Conservation (phyloP, 1,284 basidiomycete species). For the Calocybe gambosa region DNA sequence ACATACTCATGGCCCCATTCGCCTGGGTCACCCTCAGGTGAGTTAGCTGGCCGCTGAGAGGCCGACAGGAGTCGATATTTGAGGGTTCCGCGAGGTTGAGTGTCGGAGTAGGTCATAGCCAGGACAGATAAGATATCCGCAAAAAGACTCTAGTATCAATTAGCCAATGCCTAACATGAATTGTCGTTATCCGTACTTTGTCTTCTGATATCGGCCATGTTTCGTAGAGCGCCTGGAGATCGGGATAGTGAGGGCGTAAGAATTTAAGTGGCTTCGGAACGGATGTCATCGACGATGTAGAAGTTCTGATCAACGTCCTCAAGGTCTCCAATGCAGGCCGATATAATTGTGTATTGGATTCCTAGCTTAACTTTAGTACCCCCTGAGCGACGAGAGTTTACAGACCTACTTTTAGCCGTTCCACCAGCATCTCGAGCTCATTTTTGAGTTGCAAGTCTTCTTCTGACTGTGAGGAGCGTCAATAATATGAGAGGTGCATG, state of each 20-base stretch:
- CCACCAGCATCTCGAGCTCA: conserved; percentile 97
- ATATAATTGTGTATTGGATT: conserved; percentile 82
- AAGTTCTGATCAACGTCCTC: conserved; percentile 90
- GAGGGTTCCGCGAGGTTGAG: conserved; percentile 89
- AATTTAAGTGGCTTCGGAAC: conserved; percentile 99
- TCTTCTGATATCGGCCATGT: conserved; percentile 75
- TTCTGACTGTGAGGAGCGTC: conserved; percentile 60
- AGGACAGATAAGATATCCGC: conserved; percentile 99
- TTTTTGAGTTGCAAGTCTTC: conserved; percentile 93
- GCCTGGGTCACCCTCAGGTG: conserved; percentile 80
- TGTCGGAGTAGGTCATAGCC: conserved; percentile 99
- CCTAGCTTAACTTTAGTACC: conserved; percentile 43
- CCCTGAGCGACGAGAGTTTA: conserved; percentile 6
- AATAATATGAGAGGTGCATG: not conserved
- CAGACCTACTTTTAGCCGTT: conserved; percentile 76
- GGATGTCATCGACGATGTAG: conserved; percentile 99
- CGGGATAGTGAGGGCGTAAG: conserved; percentile 91
- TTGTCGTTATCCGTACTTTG: conserved; percentile 44
- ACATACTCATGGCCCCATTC: conserved; percentile 99
- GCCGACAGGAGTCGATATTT: conserved; percentile 83
- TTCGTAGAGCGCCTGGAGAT: conserved; percentile 79
- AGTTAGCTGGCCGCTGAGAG: conserved; percentile 57
- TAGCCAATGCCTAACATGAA: conserved; percentile 2
- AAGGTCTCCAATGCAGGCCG: conserved; percentile 91
- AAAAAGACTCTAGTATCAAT: conserved; percentile 72